Conservation (phyloP, 2,329 filamentous ascomycete species). For the Cercospora citrullina region DNA sequence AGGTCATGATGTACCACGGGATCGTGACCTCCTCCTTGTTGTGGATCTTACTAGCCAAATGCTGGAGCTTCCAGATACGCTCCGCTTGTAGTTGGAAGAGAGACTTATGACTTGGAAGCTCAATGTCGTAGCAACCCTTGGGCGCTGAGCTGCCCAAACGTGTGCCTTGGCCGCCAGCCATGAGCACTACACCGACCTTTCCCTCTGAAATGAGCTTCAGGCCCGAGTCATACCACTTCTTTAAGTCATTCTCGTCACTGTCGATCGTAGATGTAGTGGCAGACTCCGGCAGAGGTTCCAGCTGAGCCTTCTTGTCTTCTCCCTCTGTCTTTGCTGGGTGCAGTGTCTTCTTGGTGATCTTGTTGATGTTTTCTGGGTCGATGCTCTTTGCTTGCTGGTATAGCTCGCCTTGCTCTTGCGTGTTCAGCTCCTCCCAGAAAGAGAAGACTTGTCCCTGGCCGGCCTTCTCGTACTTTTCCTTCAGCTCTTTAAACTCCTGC, state of each 20-base stretch:
- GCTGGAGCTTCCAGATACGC: constrained; percentile 82
- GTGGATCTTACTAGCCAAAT: constrained; percentile 71
- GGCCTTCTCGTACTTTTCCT: constrained; percentile 70
- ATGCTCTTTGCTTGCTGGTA: constrained; percentile 77
- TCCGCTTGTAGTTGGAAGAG: constrained; percentile 98
- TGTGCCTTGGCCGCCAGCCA: constrained; percentile 97
- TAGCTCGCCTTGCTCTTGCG: constrained; percentile 71
- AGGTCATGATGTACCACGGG: constrained; percentile 99
- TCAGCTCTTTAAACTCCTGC: constrained; percentile 67
- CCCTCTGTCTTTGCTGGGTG: constrained; percentile 67
- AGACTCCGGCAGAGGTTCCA: constrained; percentile 85
- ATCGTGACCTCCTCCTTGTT: constrained; percentile 65
- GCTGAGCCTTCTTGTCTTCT: constrained; percentile 54
- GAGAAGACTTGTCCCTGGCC: constrained; percentile 80
- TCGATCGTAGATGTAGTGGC: constrained; percentile 90
- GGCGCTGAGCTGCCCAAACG: constrained; percentile 90
- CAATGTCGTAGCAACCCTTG: constrained; percentile 97
- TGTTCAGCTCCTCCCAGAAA: constrained; percentile 79
- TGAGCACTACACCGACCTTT: constrained; percentile 82
- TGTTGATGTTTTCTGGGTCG: constrained; percentile 83
- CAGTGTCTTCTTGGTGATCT: constrained; percentile 77
- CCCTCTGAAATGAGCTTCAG: constrained; percentile 66
- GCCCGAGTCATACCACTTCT: constrained; percentile 77
- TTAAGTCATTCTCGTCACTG: constrained; percentile 73
- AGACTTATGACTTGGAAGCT: constrained; percentile 86